Evolutionary conservation across 2,329 filamentous ascomycete species (phyloP), one percentile per base, ranked within the genome.

Genomic region (Ceratocystis variospora): DNA sequence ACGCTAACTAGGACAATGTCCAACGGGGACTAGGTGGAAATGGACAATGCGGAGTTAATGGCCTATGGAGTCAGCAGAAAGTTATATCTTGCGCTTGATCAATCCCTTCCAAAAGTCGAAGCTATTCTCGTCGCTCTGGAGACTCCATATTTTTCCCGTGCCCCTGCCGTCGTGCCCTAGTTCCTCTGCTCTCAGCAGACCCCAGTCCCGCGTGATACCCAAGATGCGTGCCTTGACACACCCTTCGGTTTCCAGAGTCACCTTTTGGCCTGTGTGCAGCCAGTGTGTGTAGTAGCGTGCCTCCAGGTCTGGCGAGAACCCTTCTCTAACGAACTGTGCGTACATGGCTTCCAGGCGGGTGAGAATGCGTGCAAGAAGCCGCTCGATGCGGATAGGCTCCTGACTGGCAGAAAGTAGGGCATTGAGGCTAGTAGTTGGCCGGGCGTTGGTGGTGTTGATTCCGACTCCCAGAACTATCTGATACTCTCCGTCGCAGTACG

Each of bases 71-170:
- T 41, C n/a, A 3, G 19, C 48, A 19, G 48, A 50, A 50, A 61
- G 31, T 69, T 73, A 91, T 1, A 86, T 75, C 79, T 96, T 97
- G 72, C 87, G 83, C 78, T 85, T 90, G 22, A 99, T 78, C 71
- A 99, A 73, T 0, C 94, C 94, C 73, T 84, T 89, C 77, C 96
- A 96, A 75, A 96, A 99, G 76, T 99, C 94, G 78, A 99, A 99
- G 75, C 92, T 96, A 73, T 99, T 99, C 74, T 92, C 90, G 75
- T 99, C 94, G 74, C 91, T 96, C 79, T 96, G 92, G 76, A 99
- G 76, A 71, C 87, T 84, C 83, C 88, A 93, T 62, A 87, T 79
- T 75, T 83, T 88, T 0, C 93, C 92, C 0, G 89, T 96, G 1
- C 81, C 78, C 64, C 86, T 79, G 69, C 90, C 90, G 67, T 87